Evolutionary conservation across 495 filamentous ascomycete genomes (phyloP).

Genomic region (Penicillium waksmanii): DNA sequence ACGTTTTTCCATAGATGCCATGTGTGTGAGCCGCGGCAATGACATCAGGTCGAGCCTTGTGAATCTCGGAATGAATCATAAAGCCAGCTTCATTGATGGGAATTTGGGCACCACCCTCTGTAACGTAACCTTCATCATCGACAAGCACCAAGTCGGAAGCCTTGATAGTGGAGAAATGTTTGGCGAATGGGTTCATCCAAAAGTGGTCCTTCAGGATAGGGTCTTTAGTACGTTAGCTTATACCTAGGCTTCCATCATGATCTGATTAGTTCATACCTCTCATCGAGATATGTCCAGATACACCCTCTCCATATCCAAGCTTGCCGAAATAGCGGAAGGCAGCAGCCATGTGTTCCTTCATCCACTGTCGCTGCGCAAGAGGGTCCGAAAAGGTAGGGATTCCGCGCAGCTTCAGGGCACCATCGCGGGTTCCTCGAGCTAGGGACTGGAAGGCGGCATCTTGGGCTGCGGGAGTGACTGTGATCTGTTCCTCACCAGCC

Average conservation of each 20-base stretch:
- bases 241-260: no score
- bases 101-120: slow-evolving; percentile 55
- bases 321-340: slow-evolving; percentile 75
- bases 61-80: slow-evolving; percentile 63
- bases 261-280: slow-evolving; percentile 32
- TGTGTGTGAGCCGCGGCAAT: slow-evolving; percentile 56
- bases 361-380: slow-evolving; percentile 65
- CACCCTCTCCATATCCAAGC: slow-evolving; percentile 70
- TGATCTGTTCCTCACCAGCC: slow-evolving; percentile 27
- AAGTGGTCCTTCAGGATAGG: slow-evolving; percentile 29
- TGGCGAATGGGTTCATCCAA: slow-evolving; percentile 59
- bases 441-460: slow-evolving; percentile 42
- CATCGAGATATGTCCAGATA: slow-evolving; percentile 66
- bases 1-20: slow-evolving; percentile 50
- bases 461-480: slow-evolving; percentile 27
- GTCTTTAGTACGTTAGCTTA: slow-evolving; percentile 19
- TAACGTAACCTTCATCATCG: slow-evolving; percentile 51
- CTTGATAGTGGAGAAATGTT: slow-evolving; percentile 59
- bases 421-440: slow-evolving; percentile 44
- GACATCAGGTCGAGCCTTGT: slow-evolving; percentile 55
- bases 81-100: slow-evolving; percentile 70
- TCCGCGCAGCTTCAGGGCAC: slow-evolving; percentile 51
- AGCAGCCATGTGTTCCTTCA: slow-evolving; percentile 72
- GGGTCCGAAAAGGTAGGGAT: slow-evolving; percentile 63
- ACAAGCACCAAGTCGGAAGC: slow-evolving; percentile 55